Evolutionary conservation across 2,329 filamentous ascomycete species (phyloP).

Genomic region (Ceratocystis papillata): DNA sequence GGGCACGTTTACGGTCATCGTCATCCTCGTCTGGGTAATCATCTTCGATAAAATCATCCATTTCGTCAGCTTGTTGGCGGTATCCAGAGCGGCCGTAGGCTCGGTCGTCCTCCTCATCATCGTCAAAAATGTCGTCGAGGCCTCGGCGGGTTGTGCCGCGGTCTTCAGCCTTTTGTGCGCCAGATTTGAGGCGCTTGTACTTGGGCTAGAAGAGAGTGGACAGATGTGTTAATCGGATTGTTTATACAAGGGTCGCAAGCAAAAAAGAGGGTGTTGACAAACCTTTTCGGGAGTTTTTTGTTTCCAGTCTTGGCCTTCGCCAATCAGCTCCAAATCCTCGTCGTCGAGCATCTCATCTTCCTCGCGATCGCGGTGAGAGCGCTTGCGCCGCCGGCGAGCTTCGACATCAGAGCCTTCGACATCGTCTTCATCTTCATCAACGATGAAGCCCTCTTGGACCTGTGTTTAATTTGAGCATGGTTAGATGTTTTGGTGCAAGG

Average conservation of each 20-base stretch:
- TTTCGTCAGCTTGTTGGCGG: constrained; percentile 61
- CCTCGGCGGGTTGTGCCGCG: constrained; percentile 55
- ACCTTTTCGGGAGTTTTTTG: constrained; percentile 60
- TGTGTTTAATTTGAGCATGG: constrained; percentile 31
- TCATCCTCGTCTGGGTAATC: constrained; percentile 77
- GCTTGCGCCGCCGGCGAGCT: constrained; percentile 59
- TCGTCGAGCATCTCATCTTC: constrained; percentile 86
- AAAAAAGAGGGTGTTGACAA: constrained; percentile 29
- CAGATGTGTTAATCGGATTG: neutral
- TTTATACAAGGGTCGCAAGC: neutral
- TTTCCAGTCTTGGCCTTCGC: constrained; percentile 55
- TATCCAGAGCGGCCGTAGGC: constrained; percentile 41
- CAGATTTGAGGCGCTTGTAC: constrained; percentile 92
- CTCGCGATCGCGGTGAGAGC: constrained; percentile 63
- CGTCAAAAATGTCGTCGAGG: constrained; percentile 87
- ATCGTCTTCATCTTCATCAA: constrained; percentile 76
- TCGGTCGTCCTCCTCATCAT: constrained; percentile 62
- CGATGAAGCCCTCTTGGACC: constrained; percentile 92
- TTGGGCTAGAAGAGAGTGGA: constrained; percentile 50
- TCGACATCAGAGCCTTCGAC: constrained; percentile 52
- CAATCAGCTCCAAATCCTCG: constrained; percentile 91
- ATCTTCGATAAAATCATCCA: constrained; percentile 94
- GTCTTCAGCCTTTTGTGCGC: constrained; percentile 65
- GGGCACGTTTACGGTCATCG: constrained; percentile 60
- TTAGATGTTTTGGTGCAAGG: constrained; percentile 13